phyloP scores from a whole-genome alignment of 257 asterid genomes.

The Solanum okadae region DNA sequence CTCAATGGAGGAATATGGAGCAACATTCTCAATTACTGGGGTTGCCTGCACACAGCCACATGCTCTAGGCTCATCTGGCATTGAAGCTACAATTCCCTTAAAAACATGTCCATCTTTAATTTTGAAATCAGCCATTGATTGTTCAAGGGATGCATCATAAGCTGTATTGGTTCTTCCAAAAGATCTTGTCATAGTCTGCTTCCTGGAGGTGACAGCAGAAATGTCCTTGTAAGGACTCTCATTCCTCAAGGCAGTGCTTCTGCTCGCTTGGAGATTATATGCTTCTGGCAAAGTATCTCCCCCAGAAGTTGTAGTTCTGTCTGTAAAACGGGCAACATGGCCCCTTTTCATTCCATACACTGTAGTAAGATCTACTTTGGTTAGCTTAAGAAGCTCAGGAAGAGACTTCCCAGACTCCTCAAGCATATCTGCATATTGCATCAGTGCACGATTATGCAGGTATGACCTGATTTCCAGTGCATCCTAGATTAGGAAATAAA shows the following conservation, averaged over 20 bases:
- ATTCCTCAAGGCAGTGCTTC: slow-evolving; percentile 23
- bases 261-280: slow-evolving; percentile 28
- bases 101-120: slow-evolving; percentile 54
- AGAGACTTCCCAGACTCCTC: slow-evolving; percentile 48
- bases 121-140: slow-evolving; percentile 56
- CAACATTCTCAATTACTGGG: slow-evolving; percentile 47
- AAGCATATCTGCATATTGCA: slow-evolving; percentile 51
- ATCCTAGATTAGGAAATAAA: slow-evolving; percentile 31
- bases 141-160: slow-evolving; percentile 28
- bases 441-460: slow-evolving; percentile 63
- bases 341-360: slow-evolving; percentile 64
- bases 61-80: slow-evolving; percentile 66
- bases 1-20: slow-evolving; percentile 58
- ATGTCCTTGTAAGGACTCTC: slow-evolving; percentile 26
- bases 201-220: slow-evolving; percentile 24
- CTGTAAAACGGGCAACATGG: slow-evolving; percentile 56
- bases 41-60: slow-evolving; percentile 74
- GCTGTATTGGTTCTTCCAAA: slow-evolving; percentile 15
- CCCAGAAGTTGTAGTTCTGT: slow-evolving; percentile 33
- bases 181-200: slow-evolving; percentile 20
- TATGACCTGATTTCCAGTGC: slow-evolving; percentile 67
- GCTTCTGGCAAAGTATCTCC: slow-evolving; percentile 26
- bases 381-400: slow-evolving; percentile 45
- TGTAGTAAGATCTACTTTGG: slow-evolving; percentile 32
- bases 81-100: slow-evolving; percentile 65